A percentile compares a stretch with the other conserved stretches of the same genome.
phyloP scores from a whole-genome alignment of 2,329 filamentous ascomycete genomes.

The Penicillium sp. region DNA sequence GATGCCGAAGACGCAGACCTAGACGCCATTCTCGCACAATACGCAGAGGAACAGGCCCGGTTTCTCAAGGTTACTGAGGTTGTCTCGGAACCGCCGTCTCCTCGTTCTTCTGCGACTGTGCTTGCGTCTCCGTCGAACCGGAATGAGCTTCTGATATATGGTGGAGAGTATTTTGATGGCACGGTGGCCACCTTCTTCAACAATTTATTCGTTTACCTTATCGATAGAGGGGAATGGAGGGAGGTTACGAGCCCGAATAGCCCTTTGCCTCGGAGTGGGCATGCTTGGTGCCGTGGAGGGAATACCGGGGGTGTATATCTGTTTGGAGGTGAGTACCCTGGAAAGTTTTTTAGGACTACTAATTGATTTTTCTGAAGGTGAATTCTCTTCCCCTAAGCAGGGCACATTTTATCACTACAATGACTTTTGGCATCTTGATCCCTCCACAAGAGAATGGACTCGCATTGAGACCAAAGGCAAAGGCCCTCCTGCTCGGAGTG shows the following conservation, averaged over 20 bases:
- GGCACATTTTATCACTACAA: conserved; percentile 99
- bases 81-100: conserved; percentile 71
- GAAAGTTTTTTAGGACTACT: neutral
- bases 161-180: conserved; percentile 95
- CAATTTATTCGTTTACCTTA: conserved; percentile 71
- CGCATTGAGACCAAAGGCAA: conserved; percentile 75
- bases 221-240: conserved; percentile 88
- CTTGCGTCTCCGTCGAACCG: conserved; percentile 83
- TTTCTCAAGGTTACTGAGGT: conserved; percentile 93
- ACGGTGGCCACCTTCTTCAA: conserved; percentile 76
- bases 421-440: conserved; percentile 94
- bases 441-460: conserved; percentile 84
- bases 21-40: conserved; percentile 90
- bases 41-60: conserved; percentile 88
- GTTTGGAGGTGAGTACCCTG: conserved; percentile 68
- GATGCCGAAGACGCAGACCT: conserved; percentile 93
- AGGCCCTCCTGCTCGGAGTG: conserved; percentile 84
- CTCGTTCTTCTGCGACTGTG: conserved; percentile 79
- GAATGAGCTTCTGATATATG: conserved; percentile 89
- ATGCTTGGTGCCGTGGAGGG: conserved; percentile 90
- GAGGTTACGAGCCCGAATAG: conserved; percentile 89
- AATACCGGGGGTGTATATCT: conserved; percentile 87
- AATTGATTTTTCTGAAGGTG: conserved; percentile 54
- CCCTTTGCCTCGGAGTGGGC: conserved; percentile 85
- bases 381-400: conserved; percentile 96